Conservation (phyloP, 169 alveolate genomes). For the Plasmodium sp. region DNA sequence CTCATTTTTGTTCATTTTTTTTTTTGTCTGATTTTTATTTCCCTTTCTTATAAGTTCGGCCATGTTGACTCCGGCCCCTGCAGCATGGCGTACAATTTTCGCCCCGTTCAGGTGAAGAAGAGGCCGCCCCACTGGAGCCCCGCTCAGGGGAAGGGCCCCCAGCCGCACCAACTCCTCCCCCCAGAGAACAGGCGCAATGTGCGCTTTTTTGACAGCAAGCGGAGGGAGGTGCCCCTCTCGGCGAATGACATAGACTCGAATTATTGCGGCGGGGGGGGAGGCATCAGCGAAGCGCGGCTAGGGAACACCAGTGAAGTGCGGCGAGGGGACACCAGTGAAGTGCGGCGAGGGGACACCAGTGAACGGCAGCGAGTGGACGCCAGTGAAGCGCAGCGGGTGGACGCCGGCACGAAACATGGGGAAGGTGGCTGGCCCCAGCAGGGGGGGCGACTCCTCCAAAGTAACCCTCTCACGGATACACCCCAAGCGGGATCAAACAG, state of each 20-base stretch:
- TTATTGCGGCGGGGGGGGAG: constrained; percentile 3
- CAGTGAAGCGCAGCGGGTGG: background rate
- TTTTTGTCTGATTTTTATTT: constrained; percentile 59
- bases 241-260: constrained; percentile 25
- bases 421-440: background rate
- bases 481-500: background rate
- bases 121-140: background rate
- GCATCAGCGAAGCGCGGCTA: background rate
- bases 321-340: too few relatives aligned
- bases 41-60: constrained; percentile 66
- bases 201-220: constrained; percentile 17
- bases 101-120: constrained; percentile 3
- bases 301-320: too few relatives aligned
- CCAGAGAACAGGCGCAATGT: constrained; percentile 11
- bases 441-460: background rate
- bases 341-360: too few relatives aligned
- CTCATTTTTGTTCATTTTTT: constrained; percentile 41
- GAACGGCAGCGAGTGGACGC: too few relatives aligned
- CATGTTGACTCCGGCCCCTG: background rate
- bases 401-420: background rate
- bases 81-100: constrained; percentile 13
- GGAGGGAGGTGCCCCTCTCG: background rate
- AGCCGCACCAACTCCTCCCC: background rate
- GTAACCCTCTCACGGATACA: background rate
- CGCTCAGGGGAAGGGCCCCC: background rate